Evolutionary conservation across 1,139 yeast species (phyloP).

Genomic region (Spathaspora jeffriesii): DNA sequence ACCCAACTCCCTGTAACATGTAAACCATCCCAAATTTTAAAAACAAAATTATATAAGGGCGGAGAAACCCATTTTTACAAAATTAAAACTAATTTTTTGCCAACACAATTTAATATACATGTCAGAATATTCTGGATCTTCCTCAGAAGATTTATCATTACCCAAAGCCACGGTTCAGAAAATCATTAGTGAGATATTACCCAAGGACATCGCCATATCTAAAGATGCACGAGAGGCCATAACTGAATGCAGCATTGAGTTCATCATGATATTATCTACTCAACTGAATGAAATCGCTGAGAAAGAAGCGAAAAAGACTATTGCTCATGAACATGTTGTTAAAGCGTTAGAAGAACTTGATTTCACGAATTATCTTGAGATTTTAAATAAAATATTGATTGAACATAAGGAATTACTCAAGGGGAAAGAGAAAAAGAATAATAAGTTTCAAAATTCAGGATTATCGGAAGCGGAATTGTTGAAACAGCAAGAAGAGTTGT

Average conservation of each 20-base stretch:
- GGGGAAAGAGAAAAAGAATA: slow-evolving; percentile 89
- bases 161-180: slow-evolving; percentile 92
- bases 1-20: not conserved
- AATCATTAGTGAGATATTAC: slow-evolving; percentile 86
- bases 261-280: slow-evolving; percentile 90
- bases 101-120: slow-evolving; percentile 14
- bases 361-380: slow-evolving; percentile 80
- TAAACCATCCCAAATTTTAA: not conserved
- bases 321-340: slow-evolving; percentile 94
- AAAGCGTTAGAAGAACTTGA: slow-evolving; percentile 90
- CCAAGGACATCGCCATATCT: slow-evolving; percentile 82
- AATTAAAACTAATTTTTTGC: not conserved
- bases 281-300: slow-evolving; percentile 97
- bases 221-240: slow-evolving; percentile 95
- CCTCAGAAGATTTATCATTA: slow-evolving; percentile 45
- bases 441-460: slow-evolving; percentile 92
- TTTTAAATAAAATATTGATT: slow-evolving; percentile 74
- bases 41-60: slow-evolving; percentile 1
- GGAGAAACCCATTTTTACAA: not conserved
- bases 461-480: slow-evolving; percentile 89
- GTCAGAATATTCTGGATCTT: slow-evolving; percentile 40
- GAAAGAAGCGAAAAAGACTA: slow-evolving; percentile 93
- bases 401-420: slow-evolving; percentile 89
- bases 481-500: slow-evolving; percentile 89
- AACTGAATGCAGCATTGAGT: slow-evolving; percentile 95